These are phyloP conservation scores for Cucurbitaria berberidis DNA, from an alignment of 2,329 filamentous ascomycete genomes.

Conservation along the genomic window DNA sequence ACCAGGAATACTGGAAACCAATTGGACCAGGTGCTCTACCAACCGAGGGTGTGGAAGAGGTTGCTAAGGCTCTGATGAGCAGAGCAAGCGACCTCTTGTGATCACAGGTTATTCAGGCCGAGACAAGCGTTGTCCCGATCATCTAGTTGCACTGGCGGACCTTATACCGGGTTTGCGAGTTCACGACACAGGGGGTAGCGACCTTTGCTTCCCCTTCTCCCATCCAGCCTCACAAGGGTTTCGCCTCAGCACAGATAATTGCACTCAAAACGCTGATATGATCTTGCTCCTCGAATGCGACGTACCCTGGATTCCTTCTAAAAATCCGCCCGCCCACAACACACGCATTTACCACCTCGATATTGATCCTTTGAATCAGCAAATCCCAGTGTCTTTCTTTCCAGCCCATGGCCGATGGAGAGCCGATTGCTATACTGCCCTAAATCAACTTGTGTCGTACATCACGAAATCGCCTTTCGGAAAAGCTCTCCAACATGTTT, in stretches of 20 bases:
- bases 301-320: constrained; percentile 29
- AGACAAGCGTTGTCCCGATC: constrained; percentile 6
- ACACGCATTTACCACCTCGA: constrained; percentile 69
- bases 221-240: constrained; percentile 25
- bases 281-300: constrained; percentile 28
- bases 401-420: constrained; percentile 69
- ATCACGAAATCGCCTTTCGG: constrained; percentile 17
- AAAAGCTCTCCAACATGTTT: neutral
- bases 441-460: constrained; percentile 41
- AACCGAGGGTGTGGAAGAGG: constrained; percentile 13
- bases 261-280: constrained; percentile 20
- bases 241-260: constrained; percentile 18
- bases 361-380: constrained; percentile 70
- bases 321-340: constrained; percentile 59
- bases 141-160: constrained; percentile 20
- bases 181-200: constrained; percentile 22
- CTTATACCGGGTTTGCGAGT: constrained; percentile 19
- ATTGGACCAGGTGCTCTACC: constrained; percentile 24
- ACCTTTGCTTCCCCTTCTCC: constrained; percentile 26
- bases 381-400: constrained; percentile 77
- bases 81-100: constrained; percentile 22
- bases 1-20: constrained; percentile 21
- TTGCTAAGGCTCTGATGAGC: constrained; percentile 15
- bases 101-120: constrained; percentile 31
- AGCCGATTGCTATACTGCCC: constrained; percentile 65